Conservation (phyloP, 192 early-diverging fungal species). For the Rhizoclosmatium sp. region DNA sequence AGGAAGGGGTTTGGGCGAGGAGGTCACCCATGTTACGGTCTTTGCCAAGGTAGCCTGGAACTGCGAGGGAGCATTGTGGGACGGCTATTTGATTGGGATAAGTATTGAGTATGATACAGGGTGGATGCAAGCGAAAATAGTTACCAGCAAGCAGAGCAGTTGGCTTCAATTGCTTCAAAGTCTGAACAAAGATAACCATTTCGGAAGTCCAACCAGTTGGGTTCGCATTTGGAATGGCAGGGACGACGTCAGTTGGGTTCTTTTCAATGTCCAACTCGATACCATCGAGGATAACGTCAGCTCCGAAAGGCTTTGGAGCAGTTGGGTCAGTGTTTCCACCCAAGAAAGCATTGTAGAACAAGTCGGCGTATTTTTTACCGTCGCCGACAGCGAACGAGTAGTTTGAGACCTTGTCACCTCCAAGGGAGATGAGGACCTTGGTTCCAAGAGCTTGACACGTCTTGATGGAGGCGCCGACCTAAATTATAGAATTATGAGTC, state of each 20-base stretch:
- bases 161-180: not conserved
- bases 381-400: constrained; percentile 42
- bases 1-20: constrained; percentile 7
- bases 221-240: not conserved
- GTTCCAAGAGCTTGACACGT: constrained; percentile 38
- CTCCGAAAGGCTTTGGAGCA: constrained; percentile 39
- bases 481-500: not conserved
- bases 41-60: constrained; percentile 28
- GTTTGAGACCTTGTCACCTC: constrained; percentile 41
- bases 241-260: constrained; percentile 1
- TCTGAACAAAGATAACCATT: constrained; percentile 17
- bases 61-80: constrained; percentile 21
- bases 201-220: constrained; percentile 14
- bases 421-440: constrained; percentile 41
- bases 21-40: constrained; percentile 29
- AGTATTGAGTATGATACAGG: no score
- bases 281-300: constrained; percentile 39
- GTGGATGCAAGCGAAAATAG: not conserved
- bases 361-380: constrained; percentile 31
- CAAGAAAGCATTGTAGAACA: constrained; percentile 46
- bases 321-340: constrained; percentile 26
- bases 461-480: constrained; percentile 34
- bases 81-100: not conserved
- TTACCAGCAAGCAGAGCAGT: not conserved
- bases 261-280: constrained; percentile 46